Evolutionary conservation across 441 rosid genomes (phyloP), one percentile per base, ranked within the genome.

Genomic region (Francoa sonchifolia): DNA sequence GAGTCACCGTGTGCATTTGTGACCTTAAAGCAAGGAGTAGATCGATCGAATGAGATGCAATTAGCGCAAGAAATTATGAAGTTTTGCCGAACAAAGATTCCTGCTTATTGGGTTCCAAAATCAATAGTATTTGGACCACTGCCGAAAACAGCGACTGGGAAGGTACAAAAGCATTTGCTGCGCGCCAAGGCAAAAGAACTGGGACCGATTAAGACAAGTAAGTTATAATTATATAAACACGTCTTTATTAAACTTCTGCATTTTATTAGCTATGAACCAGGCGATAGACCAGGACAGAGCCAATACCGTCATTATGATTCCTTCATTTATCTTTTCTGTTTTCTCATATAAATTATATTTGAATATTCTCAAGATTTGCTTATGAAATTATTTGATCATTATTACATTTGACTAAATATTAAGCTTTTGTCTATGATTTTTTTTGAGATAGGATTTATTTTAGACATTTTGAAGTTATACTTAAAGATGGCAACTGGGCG

Each of bases 91-190:
- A 57, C 64, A 2, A 79, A 86, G 52, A 62, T 82, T 69, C 95
- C 94, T 8, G 71, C 74, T 36, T 90, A 69, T 51, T 78, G 93
- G 83, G 95, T 82, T 19, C 95, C 95, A 2, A 82, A 62, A 62
- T 82, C 98, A 0, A 73, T 82, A 3, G 52, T 85, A 28, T 86
- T 90, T 34, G 90, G 87, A 19, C 69, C 76, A 0, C 48, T 90
- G 61, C 96, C 96, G 1, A 90, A 82, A 63, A 86, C 95, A 0
- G 87, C 96, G 1, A 82, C 90, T 2, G 99, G 96, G 18, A 86
- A 82, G 74, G 73, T 80, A 51, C 99, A 73, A 76, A 90, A 90
- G 57, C 89, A 76, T 59, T 29, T 82, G 10, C 62, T 86, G 17
- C 64, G 90, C 55, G 61, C 79, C 3, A 80, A 76, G 68, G 93